phyloP scores from a whole-genome alignment of 768 basidiomycete species.

The Leccinellum luteum region DNA sequence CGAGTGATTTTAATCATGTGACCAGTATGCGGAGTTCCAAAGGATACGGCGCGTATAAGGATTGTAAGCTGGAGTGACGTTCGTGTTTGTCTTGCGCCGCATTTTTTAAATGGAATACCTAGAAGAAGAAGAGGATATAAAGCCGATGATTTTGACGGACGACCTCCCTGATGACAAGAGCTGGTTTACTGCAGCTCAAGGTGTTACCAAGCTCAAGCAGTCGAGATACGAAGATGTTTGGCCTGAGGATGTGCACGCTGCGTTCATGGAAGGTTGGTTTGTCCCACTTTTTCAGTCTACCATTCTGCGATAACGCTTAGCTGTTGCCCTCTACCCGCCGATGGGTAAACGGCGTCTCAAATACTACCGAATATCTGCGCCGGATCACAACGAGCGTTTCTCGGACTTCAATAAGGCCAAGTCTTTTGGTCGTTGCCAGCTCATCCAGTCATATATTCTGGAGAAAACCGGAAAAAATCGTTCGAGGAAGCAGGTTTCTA shows the following conservation, averaged over 20 bases:
- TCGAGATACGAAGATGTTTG: constrained; percentile 35
- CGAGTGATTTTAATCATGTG: too few species aligned
- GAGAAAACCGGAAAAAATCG: constrained; percentile 39
- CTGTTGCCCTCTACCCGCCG: constrained; percentile 31
- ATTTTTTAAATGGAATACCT: constrained; percentile 20
- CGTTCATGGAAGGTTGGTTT: constrained; percentile 36
- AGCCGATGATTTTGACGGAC: constrained; percentile 10
- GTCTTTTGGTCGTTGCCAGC: constrained; percentile 39
- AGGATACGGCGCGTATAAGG: constrained; percentile 12
- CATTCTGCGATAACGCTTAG: constrained; percentile 18
- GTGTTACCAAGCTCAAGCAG: constrained; percentile 22
- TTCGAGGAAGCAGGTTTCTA: constrained; percentile 40
- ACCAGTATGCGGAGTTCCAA: constrained; percentile 26
- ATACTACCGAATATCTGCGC: constrained; percentile 28
- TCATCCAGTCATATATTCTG: constrained; percentile 38
- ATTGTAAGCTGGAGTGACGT: constrained; percentile 1
- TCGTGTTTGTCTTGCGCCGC: constrained; percentile 9
- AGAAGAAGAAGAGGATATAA: constrained; percentile 12
- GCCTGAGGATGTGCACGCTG: constrained; percentile 34
- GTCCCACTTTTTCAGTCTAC: neutral
- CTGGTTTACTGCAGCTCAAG: neutral
- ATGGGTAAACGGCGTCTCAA: constrained; percentile 37
- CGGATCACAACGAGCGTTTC: constrained; percentile 10
- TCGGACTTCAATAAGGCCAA: constrained; percentile 15
- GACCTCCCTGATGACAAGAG: constrained; percentile 6